Evolutionary conservation across 169 alveolate species (phyloP), one percentile per base, ranked within the genome.

Genomic region (Plasmodium gonderi): DNA sequence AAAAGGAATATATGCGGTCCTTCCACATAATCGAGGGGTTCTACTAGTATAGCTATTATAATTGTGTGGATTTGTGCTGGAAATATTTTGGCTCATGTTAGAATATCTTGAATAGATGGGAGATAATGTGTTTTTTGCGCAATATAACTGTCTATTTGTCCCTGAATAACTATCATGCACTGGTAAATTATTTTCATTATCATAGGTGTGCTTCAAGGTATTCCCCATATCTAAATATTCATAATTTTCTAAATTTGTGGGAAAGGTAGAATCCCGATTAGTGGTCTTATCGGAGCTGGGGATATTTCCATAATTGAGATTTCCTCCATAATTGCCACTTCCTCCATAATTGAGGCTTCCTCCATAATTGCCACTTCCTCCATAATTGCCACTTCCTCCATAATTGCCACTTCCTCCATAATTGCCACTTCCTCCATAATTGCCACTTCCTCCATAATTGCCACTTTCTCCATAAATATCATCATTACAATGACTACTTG

Each of bases 241-340:
- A 26, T 68, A 45, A 49, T 82, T 82, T 42, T 82, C 60, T n/a
- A 42, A 29, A 72, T 82, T 82, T 68, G 49, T 9, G 26, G 64
- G n/a, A n/a, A n/a, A n/a, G n/a, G n/a, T n/a, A n/a, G 20, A 47
- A 20, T 54, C 31, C 17, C 23, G 42, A 20, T 77, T 45, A 47
- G 26, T 9, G 49, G 12, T 78, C n/a, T 36, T 23, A 23, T 45
- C 29, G 12, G 68, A 72, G 0, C 20, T 29, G 40, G 14, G 17
- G 31, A 2, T 69, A 33, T 69, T 9, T 9, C 51, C 51, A 42
- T 6, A 42, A 9, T 42, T 42, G 51, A 4, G 14, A 42, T 9
- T 42, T 42, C 51, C 51, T 42, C 51, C 51, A 42, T 6, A 42
- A 9, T 42, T 42, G 51, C 51, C 51, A 9, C 51, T 42, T 42